phyloP scores from a whole-genome alignment of 768 basidiomycete species.

The Kwoniella europaea region DNA sequence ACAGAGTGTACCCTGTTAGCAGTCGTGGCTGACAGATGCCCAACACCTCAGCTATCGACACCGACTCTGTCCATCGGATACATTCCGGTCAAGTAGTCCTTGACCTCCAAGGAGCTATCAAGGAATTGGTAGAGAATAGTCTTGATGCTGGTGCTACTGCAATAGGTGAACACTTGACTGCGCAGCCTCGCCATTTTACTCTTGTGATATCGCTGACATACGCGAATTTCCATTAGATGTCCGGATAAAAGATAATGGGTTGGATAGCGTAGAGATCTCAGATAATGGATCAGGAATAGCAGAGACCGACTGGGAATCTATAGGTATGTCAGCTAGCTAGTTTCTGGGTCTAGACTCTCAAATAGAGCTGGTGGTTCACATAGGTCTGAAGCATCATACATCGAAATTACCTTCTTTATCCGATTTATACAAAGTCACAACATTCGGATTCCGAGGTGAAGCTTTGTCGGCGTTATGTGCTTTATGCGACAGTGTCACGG shows the following conservation, averaged over 20 bases:
- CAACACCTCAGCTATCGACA: constrained; percentile 67
- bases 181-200: background rate
- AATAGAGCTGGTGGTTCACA: background rate
- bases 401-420: constrained; percentile 82
- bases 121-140: constrained; percentile 95
- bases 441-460: constrained; percentile 96
- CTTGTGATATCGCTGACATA: background rate
- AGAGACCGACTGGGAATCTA: constrained; percentile 72
- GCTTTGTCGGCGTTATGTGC: constrained; percentile 93
- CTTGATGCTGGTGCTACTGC: constrained; percentile 87
- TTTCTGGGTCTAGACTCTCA: background rate
- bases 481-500: constrained; percentile 69
- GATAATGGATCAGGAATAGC: constrained; percentile 92
- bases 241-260: constrained; percentile 83
- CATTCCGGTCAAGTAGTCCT: constrained; percentile 94
- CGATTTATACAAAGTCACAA: constrained; percentile 73
- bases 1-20: background rate
- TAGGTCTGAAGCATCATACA: constrained; percentile 89
- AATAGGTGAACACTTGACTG: constrained; percentile 65
- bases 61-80: constrained; percentile 78
- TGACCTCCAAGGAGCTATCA: constrained; percentile 89
- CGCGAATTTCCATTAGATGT: constrained; percentile 66
- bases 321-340: constrained; percentile 66
- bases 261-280: constrained; percentile 79
- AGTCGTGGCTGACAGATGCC: background rate